Base-by-base conservation (phyloP, 2,329 filamentous ascomycete species). In the Alternaria burnsii region DNA sequence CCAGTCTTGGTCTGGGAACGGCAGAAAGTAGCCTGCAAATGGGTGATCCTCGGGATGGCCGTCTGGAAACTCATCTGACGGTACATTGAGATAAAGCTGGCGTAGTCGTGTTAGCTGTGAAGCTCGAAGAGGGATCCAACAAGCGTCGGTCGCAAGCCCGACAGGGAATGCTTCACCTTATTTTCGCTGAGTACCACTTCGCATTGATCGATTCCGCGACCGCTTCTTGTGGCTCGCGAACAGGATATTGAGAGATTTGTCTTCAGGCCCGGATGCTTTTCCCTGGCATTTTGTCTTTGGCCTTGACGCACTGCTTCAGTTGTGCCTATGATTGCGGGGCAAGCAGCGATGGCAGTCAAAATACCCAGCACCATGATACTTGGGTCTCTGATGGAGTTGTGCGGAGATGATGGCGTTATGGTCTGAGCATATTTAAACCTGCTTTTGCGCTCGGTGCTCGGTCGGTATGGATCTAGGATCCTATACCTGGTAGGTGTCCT, bases 1-100 rank as follows among this genome's bases (percentile, higher is more conserved):
- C 67, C 81, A 80, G 16, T 82, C 78, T 20, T 80, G 76, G 42
- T 84, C 82, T 10, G 85, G 85, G 61, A 86, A 87, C 9, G 81
- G 79, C 2, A 87, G 84, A 66, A 84, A 87, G 66, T 87, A 87
- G 1, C 84, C 83, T 30, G 82, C 78, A 36, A 84, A 83, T 3
- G 82, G 81, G 71, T 86, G 84, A 14, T 85, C 81, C 16, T 60
- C 65, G 12, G 61, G 16, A 40, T 44, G 43, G 1, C 59, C 63
- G 30, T 66, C 67, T 52, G 58, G 61, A 55, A 48, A 66, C 42
- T 68, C 65, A 8, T 55, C 61, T 38, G 63, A 64, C 5, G 67
- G 55, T 26, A 65, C 42, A 11, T 42, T 56, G 36, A 70, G 16
- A 61, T 70, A 70, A 28, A 70, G 38, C 38, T 40, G n/a, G 10